These are phyloP conservation scores for Coemansia sp. DNA, from an alignment of 192 early-diverging fungal genomes.

Conservation along the genomic window DNA sequence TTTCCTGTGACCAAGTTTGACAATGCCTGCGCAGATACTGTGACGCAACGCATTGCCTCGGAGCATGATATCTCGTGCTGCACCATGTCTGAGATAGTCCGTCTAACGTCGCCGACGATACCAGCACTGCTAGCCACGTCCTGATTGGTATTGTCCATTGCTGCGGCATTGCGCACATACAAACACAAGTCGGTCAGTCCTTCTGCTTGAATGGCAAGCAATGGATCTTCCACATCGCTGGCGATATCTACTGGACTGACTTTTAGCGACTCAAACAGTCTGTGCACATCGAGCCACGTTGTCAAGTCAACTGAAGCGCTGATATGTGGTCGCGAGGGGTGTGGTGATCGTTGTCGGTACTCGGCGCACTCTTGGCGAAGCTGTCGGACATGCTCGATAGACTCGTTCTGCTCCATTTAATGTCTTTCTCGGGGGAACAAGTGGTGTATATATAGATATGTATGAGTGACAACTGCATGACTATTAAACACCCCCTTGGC, in stretches of 20 bases:
- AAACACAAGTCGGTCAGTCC: slow-evolving; percentile 31
- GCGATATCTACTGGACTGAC: neutral
- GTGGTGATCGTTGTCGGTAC: slow-evolving; percentile 26
- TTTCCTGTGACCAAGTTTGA: slow-evolving; percentile 42
- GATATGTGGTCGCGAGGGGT: slow-evolving; percentile 41
- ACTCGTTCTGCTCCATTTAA: neutral
- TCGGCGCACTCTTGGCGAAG: slow-evolving; percentile 23
- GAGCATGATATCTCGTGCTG: slow-evolving; percentile 19
- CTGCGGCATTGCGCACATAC: slow-evolving; percentile 46
- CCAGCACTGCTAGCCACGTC: neutral
- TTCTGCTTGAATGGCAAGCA: neutral
- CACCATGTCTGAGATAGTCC: slow-evolving; percentile 8
- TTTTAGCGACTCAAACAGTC: slow-evolving; percentile 17
- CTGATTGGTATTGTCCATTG: slow-evolving; percentile 41
- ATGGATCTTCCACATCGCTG: neutral
- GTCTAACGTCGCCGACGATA: slow-evolving; percentile 12
- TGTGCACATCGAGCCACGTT: slow-evolving; percentile 16
- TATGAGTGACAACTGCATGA: neutral
- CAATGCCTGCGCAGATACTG: slow-evolving; percentile 37
- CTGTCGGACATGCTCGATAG: neutral
- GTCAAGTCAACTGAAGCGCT: slow-evolving; percentile 11
- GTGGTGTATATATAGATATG: neutral
- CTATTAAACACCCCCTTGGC: neutral
- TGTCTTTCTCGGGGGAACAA: neutral
- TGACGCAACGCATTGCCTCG: slow-evolving; percentile 23